A percentile compares a stretch with the other conserved stretches of the same genome.
These are phyloP conservation scores for Aspergillus haitiensis DNA, from an alignment of 495 filamentous ascomycete species.

Conservation along the genomic window DNA sequence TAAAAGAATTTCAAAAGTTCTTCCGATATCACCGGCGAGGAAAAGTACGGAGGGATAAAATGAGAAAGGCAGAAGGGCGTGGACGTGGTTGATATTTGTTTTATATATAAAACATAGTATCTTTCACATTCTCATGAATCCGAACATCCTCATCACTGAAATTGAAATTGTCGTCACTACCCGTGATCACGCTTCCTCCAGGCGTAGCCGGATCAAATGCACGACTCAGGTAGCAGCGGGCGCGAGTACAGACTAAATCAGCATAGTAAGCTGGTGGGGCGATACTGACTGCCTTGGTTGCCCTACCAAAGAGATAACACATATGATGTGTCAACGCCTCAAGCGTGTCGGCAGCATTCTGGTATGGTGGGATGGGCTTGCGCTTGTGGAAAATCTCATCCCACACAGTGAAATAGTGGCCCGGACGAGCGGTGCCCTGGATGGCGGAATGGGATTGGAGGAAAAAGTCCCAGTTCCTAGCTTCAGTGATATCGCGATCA, in stretches of 20 bases:
- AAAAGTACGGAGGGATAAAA: too few relatives aligned
- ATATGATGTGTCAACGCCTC: slow-evolving; percentile 70
- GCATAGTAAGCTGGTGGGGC: slow-evolving; percentile 84
- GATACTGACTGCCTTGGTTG: slow-evolving; percentile 76
- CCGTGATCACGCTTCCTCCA: slow-evolving; percentile 27
- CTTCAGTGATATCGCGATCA: slow-evolving; percentile 78
- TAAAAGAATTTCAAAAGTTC: too few relatives aligned
- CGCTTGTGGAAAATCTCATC: slow-evolving; percentile 66
- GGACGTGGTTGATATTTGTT: background rate
- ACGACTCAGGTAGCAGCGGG: slow-evolving; percentile 55
- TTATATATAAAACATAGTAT: slow-evolving; percentile 80
- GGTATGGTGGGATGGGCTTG: slow-evolving; percentile 27
- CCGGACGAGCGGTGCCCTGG: slow-evolving; percentile 80
- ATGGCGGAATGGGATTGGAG: slow-evolving; percentile 79
- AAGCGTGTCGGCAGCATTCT: slow-evolving; percentile 57
- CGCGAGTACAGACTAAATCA: slow-evolving; percentile 71
- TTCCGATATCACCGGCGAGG: too few relatives aligned
- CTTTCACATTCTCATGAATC: slow-evolving; percentile 53
- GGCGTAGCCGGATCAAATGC: slow-evolving; percentile 22
- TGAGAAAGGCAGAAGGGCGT: too few relatives aligned
- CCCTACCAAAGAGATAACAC: slow-evolving; percentile 76
- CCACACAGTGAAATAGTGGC: slow-evolving; percentile 74
- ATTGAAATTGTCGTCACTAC: slow-evolving; percentile 13
- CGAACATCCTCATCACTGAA: slow-evolving; percentile 21
- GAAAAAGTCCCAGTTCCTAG: slow-evolving; percentile 80